Base-by-base conservation (phyloP, 1,284 basidiomycete genomes). In the Cryptococcus sp. region DNA sequence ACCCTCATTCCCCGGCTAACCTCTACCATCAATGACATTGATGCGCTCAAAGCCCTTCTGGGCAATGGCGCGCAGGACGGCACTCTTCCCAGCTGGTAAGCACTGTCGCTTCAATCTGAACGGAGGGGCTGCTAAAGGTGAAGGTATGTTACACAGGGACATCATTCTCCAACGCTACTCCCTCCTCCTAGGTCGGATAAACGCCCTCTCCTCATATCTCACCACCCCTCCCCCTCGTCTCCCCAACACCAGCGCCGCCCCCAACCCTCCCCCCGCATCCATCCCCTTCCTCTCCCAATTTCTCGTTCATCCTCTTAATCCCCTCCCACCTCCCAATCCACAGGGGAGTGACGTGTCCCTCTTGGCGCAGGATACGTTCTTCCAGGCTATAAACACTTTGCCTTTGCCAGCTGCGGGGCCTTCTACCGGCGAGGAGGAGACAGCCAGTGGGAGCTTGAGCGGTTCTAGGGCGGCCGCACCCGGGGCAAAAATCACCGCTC, bases 1-100 rank as follows among this genome's bases (percentile, higher is more conserved):
- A 59, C 61, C 8, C 63, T 75, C 38, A 66, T 72, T 16, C 71
- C 72, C 7, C 65, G 71, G 0, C 55, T 76, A 12, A 67, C 66
- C 6, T 64, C 65, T 0, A 65, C 72, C n/a, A 76, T 76, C 59
- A 69, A 71, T 49, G 73, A 76, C 55, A 74, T 76, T 24, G 73
- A 76, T 50, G 33, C 53, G 2, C 63, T 74, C 36, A 65, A 66
- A 46, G 53, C 60, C 24, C 59, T 66, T 39, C 52, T 76, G 7
- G 72, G 59, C 2, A 47, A 60, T 2, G 72, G 72, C 1, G 63
- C 63, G 18, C 53, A 56, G 28, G 66, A 74, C 52, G 66, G 65
- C 3, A 63, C 60, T 16, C 55, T 76, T 59, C 72, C 72, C 1
- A 71, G 62, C 50, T 76, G 73, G 73, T 76, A 43, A 44, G 73